phyloP scores from a whole-genome alignment of 495 filamentous ascomycete species.

The Daldinia caldariorum region DNA sequence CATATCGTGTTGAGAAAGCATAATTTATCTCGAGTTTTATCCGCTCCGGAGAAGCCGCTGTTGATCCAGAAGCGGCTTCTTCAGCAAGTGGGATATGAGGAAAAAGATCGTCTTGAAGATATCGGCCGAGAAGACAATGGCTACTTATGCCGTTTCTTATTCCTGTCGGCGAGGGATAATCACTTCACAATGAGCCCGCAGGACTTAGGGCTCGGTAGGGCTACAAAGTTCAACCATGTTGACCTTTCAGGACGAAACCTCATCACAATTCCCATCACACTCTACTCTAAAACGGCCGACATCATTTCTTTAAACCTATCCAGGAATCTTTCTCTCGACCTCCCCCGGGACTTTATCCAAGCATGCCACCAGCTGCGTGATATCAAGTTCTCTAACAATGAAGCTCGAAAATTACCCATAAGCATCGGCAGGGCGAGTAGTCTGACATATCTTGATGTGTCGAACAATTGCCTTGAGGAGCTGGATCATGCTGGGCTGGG shows the following conservation, averaged over 20 bases:
- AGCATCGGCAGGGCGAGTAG: constrained; percentile 84
- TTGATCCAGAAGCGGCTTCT: constrained; percentile 92
- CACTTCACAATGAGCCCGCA: constrained; percentile 69
- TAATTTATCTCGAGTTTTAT: constrained; percentile 83
- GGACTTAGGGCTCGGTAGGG: constrained; percentile 79
- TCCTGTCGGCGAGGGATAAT: constrained; percentile 85
- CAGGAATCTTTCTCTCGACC: constrained; percentile 87
- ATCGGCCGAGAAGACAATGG: constrained; percentile 98
- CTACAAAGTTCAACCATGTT: constrained; percentile 91
- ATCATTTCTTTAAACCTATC: constrained; percentile 96
- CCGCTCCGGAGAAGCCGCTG: constrained; percentile 80
- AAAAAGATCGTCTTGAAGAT: constrained; percentile 87
- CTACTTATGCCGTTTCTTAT: constrained; percentile 94
- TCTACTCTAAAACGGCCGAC: constrained; percentile 90
- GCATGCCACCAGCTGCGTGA: constrained; percentile 90
- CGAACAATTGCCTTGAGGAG: constrained; percentile 90
- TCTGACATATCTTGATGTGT: constrained; percentile 89
- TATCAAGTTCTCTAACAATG: constrained; percentile 93
- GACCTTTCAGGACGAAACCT: constrained; percentile 92
- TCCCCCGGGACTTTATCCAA: constrained; percentile 97
- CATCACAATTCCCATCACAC: constrained; percentile 90
- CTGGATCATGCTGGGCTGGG: constrained; percentile 81
- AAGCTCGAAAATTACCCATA: constrained; percentile 83
- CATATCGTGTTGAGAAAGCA: constrained; percentile 95
- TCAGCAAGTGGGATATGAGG: constrained; percentile 91